Percentiles rank a stretch among this genome's conserved stretches.
Evolutionary conservation across 257 asterid species (phyloP).

Genomic region (Euphrasia confusa): DNA sequence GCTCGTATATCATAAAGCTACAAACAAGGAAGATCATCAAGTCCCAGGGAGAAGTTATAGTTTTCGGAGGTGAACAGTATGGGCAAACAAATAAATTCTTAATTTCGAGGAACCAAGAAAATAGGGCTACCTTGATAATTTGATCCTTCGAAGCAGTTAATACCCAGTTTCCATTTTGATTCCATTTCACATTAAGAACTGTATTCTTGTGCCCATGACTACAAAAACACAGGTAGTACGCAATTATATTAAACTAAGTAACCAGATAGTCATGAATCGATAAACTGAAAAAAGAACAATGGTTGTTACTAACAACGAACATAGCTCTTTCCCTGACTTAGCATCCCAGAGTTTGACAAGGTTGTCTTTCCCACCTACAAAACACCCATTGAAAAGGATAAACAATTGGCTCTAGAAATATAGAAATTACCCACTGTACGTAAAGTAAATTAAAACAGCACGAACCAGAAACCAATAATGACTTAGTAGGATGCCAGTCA

Average conservation of each 20-base stretch:
- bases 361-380: conserved; percentile 93
- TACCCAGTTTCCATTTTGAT: conserved; percentile 97
- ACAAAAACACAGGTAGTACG: conserved; percentile 29
- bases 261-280: background rate
- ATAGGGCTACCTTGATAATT: conserved; percentile 68
- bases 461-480: conserved; percentile 86
- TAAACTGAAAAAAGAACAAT: conserved; percentile 7
- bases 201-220: conserved; percentile 98
- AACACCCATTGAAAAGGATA: conserved; percentile 28
- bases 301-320: conserved; percentile 67
- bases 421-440: background rate
- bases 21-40: conserved; percentile 21
- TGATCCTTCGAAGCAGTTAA: conserved; percentile 96
- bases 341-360: conserved; percentile 99
- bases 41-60: conserved; percentile 19
- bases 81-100: conserved; percentile 13
- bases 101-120: conserved; percentile 14
- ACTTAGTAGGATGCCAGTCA: conserved; percentile 99
- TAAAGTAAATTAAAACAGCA: conserved; percentile 15
- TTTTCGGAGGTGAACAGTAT: conserved; percentile 6
- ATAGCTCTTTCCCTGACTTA: conserved; percentile 87
- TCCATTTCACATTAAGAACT: conserved; percentile 88
- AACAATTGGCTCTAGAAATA: conserved; percentile 12
- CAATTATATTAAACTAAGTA: conserved; percentile 23
- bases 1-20: conserved; percentile 98